phyloP scores from a whole-genome alignment of 768 basidiomycete genomes.

The Suillus tomentosus region DNA sequence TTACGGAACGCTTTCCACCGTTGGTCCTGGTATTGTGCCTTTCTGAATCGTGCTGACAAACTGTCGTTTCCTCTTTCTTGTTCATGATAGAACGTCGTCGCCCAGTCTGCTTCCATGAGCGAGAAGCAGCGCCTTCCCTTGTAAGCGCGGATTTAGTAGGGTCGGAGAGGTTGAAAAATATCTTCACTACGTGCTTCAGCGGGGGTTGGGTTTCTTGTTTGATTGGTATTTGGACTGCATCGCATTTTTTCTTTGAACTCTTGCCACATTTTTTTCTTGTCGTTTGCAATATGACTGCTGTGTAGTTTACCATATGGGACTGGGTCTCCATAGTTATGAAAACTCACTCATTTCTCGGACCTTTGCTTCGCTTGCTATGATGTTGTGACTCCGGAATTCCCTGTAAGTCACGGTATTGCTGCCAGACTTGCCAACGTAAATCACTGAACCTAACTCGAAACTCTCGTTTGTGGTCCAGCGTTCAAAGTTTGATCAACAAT shows the following conservation, averaged over 20 bases:
- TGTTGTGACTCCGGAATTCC: not conserved
- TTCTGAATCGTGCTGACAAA: slow-evolving; percentile 15
- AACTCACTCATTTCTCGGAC: not conserved
- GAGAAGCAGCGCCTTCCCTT: slow-evolving; percentile 32
- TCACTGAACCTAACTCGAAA: not conserved
- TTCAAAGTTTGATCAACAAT: not conserved
- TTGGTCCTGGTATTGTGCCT: slow-evolving; percentile 13
- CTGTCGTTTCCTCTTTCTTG: not conserved
- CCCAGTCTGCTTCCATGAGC: slow-evolving; percentile 26
- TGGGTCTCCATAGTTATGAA: slow-evolving; percentile 3
- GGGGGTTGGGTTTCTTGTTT: not conserved
- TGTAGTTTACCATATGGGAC: slow-evolving; percentile 14
- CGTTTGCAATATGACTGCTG: not conserved
- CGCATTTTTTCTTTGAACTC: slow-evolving; percentile 12
- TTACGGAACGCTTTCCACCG: slow-evolving; percentile 19
- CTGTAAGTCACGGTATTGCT: not conserved
- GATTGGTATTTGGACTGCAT: not conserved
- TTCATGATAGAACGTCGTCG: slow-evolving; percentile 21
- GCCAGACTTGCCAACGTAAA: not conserved
- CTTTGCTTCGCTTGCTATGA: not conserved
- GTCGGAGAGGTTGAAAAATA: slow-evolving; percentile 9
- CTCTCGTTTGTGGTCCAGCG: not conserved
- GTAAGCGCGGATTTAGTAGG: slow-evolving; percentile 13
- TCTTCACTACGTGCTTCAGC: not conserved
- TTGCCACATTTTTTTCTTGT: slow-evolving; percentile 7